Base-by-base conservation (phyloP, 768 basidiomycete genomes). In the Pleurotus tuoliensis region DNA sequence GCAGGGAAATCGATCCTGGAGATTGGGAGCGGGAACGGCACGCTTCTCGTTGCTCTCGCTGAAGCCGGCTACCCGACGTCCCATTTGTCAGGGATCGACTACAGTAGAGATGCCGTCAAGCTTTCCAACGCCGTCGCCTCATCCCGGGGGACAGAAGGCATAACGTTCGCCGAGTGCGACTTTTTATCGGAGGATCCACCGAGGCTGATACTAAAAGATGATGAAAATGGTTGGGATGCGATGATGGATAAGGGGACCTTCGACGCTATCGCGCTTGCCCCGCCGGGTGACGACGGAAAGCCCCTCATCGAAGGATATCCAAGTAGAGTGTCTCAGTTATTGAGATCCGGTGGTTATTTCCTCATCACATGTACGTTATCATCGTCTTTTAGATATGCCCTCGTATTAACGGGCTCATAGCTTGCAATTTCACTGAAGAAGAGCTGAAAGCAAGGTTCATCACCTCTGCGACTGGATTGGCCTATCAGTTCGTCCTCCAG, bases 171-270 rank as follows among this genome's bases (percentile, higher is more conserved):
- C 20, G 69, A 69, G 11, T 86, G 84, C 64, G 84, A 93, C 71
- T 89, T 93, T 62, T 69, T 94, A 38, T 66, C 72, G 8, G 75
- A 83, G 4, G 75, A 77, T 39, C 84, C 86, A 1, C 71, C 73
- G 11, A 37, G 49, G 2, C 64, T 75, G 20, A 53, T 68, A 8
- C 51, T 59, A 16, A 66, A 63, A 52, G 56, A 60, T 59, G 43
- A 49, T n/a, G 61, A 13, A 39, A 71, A 66, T 46, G 62, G 61
- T 34, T 94, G 91, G 91, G 88, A 92, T 64, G 70, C 92, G 5
- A 65, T 93, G 13, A 65, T 93, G 56, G 92, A 94, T 70, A 94
- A 94, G 67, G 92, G 92, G n/a, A 94, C 92, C 0, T 91, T 84
- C 64, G 92, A 94, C 63, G 90, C 92, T 4, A 92, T 93, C 49